Conservation (phyloP, 768 basidiomycete genomes). For the Kwoniella dejecticola region DNA sequence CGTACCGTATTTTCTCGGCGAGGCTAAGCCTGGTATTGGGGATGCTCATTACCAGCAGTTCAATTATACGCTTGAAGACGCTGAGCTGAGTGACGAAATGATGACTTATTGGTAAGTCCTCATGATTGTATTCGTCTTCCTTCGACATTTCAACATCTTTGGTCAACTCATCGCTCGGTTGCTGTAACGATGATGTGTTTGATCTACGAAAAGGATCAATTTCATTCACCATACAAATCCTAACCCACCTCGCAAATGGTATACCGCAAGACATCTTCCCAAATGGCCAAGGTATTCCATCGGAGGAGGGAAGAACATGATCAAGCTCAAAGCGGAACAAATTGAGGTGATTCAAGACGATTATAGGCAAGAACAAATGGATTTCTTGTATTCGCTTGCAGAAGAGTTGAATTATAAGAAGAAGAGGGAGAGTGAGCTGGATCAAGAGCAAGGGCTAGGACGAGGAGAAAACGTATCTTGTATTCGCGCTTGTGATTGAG, state of each 20-base stretch:
- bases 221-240: conserved; percentile 45
- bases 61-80: conserved; percentile 34
- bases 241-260: conserved; percentile 12
- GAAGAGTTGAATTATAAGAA: conserved; percentile 34
- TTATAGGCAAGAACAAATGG: conserved; percentile 39
- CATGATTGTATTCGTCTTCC: too few species aligned
- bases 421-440: too few species aligned
- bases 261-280: not conserved
- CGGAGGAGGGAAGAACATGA: conserved; percentile 20
- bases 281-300: conserved; percentile 38
- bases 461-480: too few species aligned
- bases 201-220: conserved; percentile 35
- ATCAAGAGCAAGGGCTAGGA: too few species aligned
- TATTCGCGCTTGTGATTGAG: too few species aligned
- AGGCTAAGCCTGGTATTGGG: conserved; percentile 7
- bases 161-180: too few species aligned
- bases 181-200: not conserved
- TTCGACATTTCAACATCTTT: too few species aligned
- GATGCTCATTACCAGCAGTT: conserved; percentile 1
- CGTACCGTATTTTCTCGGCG: conserved; percentile 15
- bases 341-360: conserved; percentile 40
- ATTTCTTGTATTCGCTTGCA: conserved; percentile 36
- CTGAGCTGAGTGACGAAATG: conserved; percentile 26
- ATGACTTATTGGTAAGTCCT: conserved; percentile 47
- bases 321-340: conserved; percentile 32